Percentiles rank a stretch among this genome's conserved stretches.
phyloP scores from a whole-genome alignment of 164 flowering plant genomes.

The Chimonanthus salicifolius region DNA sequence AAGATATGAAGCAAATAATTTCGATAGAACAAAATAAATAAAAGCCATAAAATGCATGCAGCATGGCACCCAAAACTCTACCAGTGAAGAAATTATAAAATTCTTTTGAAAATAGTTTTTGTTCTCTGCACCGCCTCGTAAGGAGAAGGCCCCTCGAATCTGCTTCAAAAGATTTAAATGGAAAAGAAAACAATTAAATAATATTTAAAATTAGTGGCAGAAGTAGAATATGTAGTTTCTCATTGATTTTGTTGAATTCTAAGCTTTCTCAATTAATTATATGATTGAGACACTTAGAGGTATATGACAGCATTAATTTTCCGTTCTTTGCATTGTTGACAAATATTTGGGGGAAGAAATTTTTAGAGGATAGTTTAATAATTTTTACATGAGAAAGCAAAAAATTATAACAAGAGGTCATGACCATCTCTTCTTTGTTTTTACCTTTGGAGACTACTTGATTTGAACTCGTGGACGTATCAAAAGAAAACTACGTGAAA shows the following conservation, averaged over 20 bases:
- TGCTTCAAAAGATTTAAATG: background rate
- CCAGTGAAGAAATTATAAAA: background rate
- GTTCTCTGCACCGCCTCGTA: slow-evolving; percentile 20
- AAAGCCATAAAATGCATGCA: background rate
- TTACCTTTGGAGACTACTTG: too few relatives aligned
- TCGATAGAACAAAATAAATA: background rate
- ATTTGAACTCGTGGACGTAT: too few relatives aligned
- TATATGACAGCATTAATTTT: too few relatives aligned
- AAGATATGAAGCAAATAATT: background rate
- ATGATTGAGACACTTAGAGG: too few relatives aligned
- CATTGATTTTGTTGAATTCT: background rate
- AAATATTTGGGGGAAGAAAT: too few relatives aligned
- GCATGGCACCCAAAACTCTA: slow-evolving; percentile 3
- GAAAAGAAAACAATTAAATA: background rate
- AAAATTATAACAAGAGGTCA: too few relatives aligned
- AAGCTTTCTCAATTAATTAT: background rate
- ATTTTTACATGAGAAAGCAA: too few relatives aligned
- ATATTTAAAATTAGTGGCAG: background rate
- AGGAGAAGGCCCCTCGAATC: slow-evolving; percentile 10
- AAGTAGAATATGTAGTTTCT: background rate
- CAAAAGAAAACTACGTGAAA: too few relatives aligned
- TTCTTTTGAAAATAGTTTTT: slow-evolving; percentile 16
- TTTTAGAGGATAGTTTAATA: too few relatives aligned
- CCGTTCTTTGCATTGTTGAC: too few relatives aligned
- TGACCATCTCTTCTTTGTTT: too few relatives aligned